Evolutionary conservation across 2,329 filamentous ascomycete genomes (phyloP).

Genomic region (Colletotrichum somersetense): DNA sequence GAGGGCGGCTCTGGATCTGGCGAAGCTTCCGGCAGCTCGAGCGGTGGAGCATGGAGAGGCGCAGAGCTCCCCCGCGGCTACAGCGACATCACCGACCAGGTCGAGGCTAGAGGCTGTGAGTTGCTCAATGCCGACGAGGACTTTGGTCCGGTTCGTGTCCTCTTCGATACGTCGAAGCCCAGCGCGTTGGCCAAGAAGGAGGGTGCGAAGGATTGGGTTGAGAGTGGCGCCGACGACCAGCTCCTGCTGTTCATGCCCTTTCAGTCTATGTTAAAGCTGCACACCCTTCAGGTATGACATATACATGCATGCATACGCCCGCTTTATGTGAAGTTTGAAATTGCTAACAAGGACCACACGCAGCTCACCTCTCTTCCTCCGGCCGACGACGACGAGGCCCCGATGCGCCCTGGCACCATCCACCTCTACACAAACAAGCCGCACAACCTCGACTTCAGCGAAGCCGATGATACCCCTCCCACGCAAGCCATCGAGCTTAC

Average conservation of each 20-base stretch:
- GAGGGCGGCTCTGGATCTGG: conserved; percentile 53
- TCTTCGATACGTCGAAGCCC: conserved; percentile 80
- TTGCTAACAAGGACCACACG: conserved; percentile 50
- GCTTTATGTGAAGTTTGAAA: neutral
- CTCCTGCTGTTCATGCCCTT: conserved; percentile 94
- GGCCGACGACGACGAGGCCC: conserved; percentile 75
- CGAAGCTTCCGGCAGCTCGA: conserved; percentile 57
- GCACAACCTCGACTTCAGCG: conserved; percentile 93
- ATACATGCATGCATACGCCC: neutral
- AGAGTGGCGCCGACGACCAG: conserved; percentile 98
- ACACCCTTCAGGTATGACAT: conserved; percentile 75
- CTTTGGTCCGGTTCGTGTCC: conserved; percentile 76
- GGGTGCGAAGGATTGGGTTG: conserved; percentile 81
- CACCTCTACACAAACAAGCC: conserved; percentile 90
- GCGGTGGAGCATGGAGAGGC: conserved; percentile 75
- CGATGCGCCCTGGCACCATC: conserved; percentile 85
- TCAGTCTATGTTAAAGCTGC: conserved; percentile 87
- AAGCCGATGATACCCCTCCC: conserved; percentile 86
- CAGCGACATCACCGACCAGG: conserved; percentile 82
- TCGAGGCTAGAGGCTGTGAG: conserved; percentile 85
- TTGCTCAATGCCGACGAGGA: conserved; percentile 88
- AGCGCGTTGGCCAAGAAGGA: conserved; percentile 70
- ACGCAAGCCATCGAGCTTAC: conserved; percentile 84
- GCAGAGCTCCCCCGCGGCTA: conserved; percentile 84
- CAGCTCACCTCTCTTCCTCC: conserved; percentile 87